A percentile compares a stretch with the other conserved stretches of the same genome.
Evolutionary conservation across 306 rosid genomes (phyloP).

Genomic region (Corylus avellana): DNA sequence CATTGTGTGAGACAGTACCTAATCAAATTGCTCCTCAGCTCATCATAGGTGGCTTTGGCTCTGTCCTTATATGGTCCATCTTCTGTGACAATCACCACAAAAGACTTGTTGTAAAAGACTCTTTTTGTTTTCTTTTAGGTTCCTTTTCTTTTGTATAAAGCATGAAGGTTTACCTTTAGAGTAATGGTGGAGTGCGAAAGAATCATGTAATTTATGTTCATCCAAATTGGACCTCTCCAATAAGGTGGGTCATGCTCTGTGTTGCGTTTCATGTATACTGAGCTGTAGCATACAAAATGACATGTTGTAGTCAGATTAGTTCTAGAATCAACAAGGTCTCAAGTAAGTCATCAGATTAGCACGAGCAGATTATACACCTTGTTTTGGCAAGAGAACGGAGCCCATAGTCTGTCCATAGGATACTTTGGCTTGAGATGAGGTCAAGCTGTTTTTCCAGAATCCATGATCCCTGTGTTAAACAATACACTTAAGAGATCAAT

Average conservation of each 20-base stretch:
- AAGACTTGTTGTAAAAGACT: not conserved
- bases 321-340: conserved; percentile 26
- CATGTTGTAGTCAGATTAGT: not conserved
- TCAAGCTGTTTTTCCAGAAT: conserved; percentile 89
- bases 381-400: conserved; percentile 93
- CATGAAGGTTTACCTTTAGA: conserved; percentile 55
- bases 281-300: conserved; percentile 38
- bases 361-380: conserved; percentile 46
- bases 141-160: not conserved
- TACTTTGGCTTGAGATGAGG: conserved; percentile 70
- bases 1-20: conserved; percentile 48
- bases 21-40: conserved; percentile 70
- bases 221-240: conserved; percentile 97
- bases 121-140: not conserved
- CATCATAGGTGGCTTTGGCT: conserved; percentile 65
- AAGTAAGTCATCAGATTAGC: conserved; percentile 9
- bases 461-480: conserved; percentile 65
- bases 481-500: not conserved
- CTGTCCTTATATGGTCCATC: conserved; percentile 73
- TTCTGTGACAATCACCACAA: conserved; percentile 44
- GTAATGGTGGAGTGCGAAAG: conserved; percentile 90
- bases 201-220: conserved; percentile 72
- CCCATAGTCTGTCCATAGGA: conserved; percentile 87
- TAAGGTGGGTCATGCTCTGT: conserved; percentile 95
- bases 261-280: conserved; percentile 86